Base-by-base conservation (phyloP, 2,329 filamentous ascomycete genomes). In the Pseudogymnoascus sp. region DNA sequence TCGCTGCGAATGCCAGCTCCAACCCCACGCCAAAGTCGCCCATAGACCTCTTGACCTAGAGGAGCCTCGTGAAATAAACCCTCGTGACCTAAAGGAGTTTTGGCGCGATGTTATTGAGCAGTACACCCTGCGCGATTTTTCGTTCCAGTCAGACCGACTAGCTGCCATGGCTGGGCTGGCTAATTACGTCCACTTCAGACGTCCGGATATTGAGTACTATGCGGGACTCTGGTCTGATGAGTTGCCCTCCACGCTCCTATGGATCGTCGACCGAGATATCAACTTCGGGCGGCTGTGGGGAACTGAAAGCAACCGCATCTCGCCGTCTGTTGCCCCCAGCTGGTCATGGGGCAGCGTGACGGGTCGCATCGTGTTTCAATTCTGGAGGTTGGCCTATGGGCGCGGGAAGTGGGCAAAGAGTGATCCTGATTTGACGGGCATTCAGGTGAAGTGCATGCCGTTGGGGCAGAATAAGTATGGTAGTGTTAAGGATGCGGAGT, bases 201-300 rank as follows among this genome's bases (percentile, higher is more conserved):
- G 38, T 23, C 23, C 42, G 10, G 38, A 56, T 26, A 53, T 59
- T 15, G 63, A 67, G 21, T 67, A 67, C 46, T 38, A 65, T 2
- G 65, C 65, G 11, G 66, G 66, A 11, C 62, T 67, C 19, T 67
- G 66, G 66, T 56, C 50, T 2, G 50, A 56, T 33, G 50, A 56
- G 29, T 4, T 56, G 2, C 50, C 50, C 4, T 56, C 50, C n/a
- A 56, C 50, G 9, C 50, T 56, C 9, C 17, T 56, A 13, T 56
- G 50, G 50, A 1, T 56, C 5, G 50, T 56, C 2, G n/a, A 56
- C 10, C 26, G 50, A 1, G 50, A 33, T 33, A 21, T 56, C 4
- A 21, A 33, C 10, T 56, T 33, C 4, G 50, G 50, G 10, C n/a
- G 26, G 4, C 5, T 56, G 29, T 56, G 50, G 50, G 50, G 50